phyloP scores from a whole-genome alignment of 306 rosid genomes.

The Malus domestica region ASM211411v1 NC_041796.1:479001-479500 shows the following conservation, averaged over 20 bases:
- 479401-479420: slow-evolving; percentile 6
- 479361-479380: background rate
- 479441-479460: slow-evolving; percentile 72
- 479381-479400: background rate
- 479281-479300: slow-evolving; percentile 93
- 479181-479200: background rate
- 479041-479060: slow-evolving; percentile 83
- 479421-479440: slow-evolving; percentile 34
- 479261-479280: slow-evolving; percentile 49
- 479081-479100: slow-evolving; percentile 47
- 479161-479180: background rate
- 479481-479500: slow-evolving; percentile 88
- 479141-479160: background rate
- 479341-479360: slow-evolving; percentile 55
- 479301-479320: slow-evolving; percentile 93
- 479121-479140: background rate
- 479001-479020: slow-evolving; percentile 10
- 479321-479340: slow-evolving; percentile 82
- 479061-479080: slow-evolving; percentile 57
- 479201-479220: background rate
- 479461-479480: slow-evolving; percentile 77
- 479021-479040: slow-evolving; percentile 89
- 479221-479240: background rate
- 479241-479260: background rate
- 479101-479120: slow-evolving; percentile 28